Conservation (phyloP, 306 rosid genomes). For the Gynostemma pentaphyllum region DNA sequence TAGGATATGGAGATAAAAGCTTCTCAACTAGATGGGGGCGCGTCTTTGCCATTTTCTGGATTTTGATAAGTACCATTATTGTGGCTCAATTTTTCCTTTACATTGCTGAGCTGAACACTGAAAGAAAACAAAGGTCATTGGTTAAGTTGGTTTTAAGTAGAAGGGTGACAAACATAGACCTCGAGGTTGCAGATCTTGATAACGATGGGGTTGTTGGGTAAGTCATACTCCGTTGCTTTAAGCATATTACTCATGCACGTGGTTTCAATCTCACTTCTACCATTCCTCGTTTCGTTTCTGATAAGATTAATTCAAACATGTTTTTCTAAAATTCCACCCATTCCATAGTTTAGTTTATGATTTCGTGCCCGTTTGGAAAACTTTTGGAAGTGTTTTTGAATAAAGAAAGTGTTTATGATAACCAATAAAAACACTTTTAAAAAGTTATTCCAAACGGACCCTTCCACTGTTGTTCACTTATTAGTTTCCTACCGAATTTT, state of each 20-base stretch:
- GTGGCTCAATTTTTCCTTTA: constrained; percentile 74
- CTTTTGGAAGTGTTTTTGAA: too few species aligned
- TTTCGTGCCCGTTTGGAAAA: too few species aligned
- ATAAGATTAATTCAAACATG: neutral
- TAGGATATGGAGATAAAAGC: constrained; percentile 70
- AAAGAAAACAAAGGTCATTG: constrained; percentile 42
- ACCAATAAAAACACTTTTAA: too few species aligned
- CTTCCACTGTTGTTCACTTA: neutral
- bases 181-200: constrained; percentile 87
- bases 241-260: neutral
- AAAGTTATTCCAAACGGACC: too few species aligned
- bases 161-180: constrained; percentile 37
- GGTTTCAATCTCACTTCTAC: neutral
- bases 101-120: constrained; percentile 60
- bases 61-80: constrained; percentile 50
- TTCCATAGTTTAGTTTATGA: neutral
- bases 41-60: constrained; percentile 70
- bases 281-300: neutral
- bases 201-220: constrained; percentile 56
- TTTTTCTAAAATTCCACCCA: too few species aligned
- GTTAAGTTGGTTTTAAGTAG: constrained; percentile 53
- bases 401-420: too few species aligned
- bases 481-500: neutral
- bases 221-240: constrained; percentile 17
- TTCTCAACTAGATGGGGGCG: constrained; percentile 70